A percentile compares a stretch with the other conserved stretches of the same genome.
Conservation (phyloP, 108 stramenopile species). For the Nannochloropsis oceanica region DNA sequence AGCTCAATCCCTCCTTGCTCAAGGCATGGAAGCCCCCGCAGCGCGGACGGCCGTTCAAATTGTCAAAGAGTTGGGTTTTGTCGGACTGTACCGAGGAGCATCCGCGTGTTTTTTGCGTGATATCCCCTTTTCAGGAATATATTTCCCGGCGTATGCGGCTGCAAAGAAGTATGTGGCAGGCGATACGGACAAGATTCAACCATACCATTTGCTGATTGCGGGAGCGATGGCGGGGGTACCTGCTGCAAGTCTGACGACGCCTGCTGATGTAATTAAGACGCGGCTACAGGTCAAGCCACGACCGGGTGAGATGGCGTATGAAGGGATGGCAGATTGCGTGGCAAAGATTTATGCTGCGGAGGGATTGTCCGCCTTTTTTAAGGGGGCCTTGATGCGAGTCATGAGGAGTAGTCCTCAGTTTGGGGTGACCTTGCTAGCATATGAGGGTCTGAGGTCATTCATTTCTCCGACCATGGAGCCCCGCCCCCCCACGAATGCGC, state of each 20-base stretch:
- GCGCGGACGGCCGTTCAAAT: conserved; percentile 6
- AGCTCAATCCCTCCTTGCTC: background rate
- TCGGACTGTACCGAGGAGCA: conserved; percentile 26
- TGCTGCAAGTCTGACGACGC: conserved; percentile 40
- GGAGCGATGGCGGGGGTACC: conserved; percentile 40
- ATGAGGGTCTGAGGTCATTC: conserved; percentile 31
- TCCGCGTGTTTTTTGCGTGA: conserved; percentile 25
- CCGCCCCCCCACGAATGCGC: conserved; percentile 35
- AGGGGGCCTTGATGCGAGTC: conserved; percentile 37
- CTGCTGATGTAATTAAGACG: conserved; percentile 47
- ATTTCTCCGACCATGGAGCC: conserved; percentile 1
- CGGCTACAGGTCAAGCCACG: conserved; percentile 33
- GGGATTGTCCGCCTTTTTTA: conserved; percentile 44
- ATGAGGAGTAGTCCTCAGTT: conserved; percentile 45
- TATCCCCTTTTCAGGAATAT: conserved; percentile 27
- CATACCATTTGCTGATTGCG: conserved; percentile 25
- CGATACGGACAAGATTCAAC: background rate
- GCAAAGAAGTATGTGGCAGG: conserved; percentile 12
- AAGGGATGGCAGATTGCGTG: conserved; percentile 41
- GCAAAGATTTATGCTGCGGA: conserved; percentile 33
- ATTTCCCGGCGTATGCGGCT: conserved; percentile 34
- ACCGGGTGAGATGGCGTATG: conserved; percentile 31
- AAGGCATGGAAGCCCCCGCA: conserved; percentile 1
- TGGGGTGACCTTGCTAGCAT: conserved; percentile 44
- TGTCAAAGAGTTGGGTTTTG: conserved; percentile 7